Evolutionary conservation across 805 yeast genomes (phyloP).

Genomic region (Starmerella apicola): DNA sequence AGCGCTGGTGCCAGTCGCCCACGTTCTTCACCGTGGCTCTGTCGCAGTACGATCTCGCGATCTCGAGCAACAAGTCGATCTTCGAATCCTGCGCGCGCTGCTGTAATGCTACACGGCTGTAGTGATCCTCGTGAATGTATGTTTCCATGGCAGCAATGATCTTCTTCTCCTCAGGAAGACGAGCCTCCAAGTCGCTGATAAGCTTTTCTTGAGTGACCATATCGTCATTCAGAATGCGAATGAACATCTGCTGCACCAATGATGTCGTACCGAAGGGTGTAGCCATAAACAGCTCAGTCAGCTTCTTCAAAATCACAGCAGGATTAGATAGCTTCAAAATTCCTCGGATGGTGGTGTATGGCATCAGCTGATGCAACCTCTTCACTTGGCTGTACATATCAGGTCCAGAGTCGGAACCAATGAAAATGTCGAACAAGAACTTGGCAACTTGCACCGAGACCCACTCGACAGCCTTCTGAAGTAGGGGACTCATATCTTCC

Average conservation of each 20-base stretch:
- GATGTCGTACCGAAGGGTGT: slow-evolving; percentile 59
- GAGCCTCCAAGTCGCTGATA: slow-evolving; percentile 35
- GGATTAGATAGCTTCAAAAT: slow-evolving; percentile 80
- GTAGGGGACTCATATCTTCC: slow-evolving; percentile 49
- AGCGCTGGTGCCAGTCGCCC: slow-evolving; percentile 26
- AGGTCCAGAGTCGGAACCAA: slow-evolving; percentile 70
- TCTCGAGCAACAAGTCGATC: slow-evolving; percentile 18
- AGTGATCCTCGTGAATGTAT: slow-evolving; percentile 19
- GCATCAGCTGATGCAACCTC: slow-evolving; percentile 64
- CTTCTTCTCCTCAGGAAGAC: slow-evolving; percentile 25
- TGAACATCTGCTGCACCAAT: slow-evolving; percentile 59
- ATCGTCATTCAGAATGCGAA: slow-evolving; percentile 64
- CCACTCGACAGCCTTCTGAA: slow-evolving; percentile 67
- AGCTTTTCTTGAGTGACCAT: slow-evolving; percentile 48
- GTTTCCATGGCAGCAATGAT: slow-evolving; percentile 18
- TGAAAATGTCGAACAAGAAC: slow-evolving; percentile 63
- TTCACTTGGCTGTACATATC: slow-evolving; percentile 62
- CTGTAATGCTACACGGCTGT: slow-evolving; percentile 24
- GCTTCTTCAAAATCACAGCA: slow-evolving; percentile 60
- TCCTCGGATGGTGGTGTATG: slow-evolving; percentile 64
- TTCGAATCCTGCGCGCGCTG: slow-evolving; percentile 20
- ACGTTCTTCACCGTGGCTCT: slow-evolving; percentile 17
- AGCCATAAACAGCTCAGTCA: slow-evolving; percentile 74
- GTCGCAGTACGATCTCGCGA: slow-evolving; percentile 8
- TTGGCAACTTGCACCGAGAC: slow-evolving; percentile 73